These are phyloP conservation scores for Phalaenopsis hybrid DNA, from an alignment of 116 monocot genomes.

Conservation along the genomic window DNA sequence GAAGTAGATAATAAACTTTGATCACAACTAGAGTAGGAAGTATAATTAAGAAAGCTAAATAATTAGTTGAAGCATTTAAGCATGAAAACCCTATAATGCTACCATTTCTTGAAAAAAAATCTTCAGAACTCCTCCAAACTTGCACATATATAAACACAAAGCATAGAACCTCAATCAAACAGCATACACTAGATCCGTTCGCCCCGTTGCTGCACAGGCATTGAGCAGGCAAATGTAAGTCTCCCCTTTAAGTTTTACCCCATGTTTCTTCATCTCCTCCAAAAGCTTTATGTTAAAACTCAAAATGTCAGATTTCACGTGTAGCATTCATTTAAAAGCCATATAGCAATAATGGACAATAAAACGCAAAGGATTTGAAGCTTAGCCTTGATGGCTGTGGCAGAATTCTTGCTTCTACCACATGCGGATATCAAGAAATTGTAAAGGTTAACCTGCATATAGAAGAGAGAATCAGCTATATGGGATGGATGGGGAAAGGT, in stretches of 20 bases:
- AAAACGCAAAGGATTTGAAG: neutral
- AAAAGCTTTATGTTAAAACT: constrained; percentile 60
- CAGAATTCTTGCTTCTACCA: constrained; percentile 88
- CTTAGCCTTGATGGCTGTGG: constrained; percentile 57
- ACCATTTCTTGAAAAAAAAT: neutral
- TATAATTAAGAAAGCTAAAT: neutral
- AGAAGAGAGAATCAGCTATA: neutral
- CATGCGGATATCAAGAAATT: constrained; percentile 95
- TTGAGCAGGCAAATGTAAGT: constrained; percentile 89
- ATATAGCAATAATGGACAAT: neutral
- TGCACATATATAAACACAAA: constrained; percentile 5
- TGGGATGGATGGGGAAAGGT: constrained; percentile 19
- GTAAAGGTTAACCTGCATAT: constrained; percentile 78
- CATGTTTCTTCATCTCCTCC: constrained; percentile 89
- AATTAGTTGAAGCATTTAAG: neutral
- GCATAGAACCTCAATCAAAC: constrained; percentile 4
- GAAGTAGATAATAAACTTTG: neutral
- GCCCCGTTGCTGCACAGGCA: constrained; percentile 83
- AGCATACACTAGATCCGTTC: constrained; percentile 79
- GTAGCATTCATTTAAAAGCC: neutral
- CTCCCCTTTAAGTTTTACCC: constrained; percentile 83
- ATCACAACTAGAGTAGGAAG: neutral
- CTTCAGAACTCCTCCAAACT: neutral
- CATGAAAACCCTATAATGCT: neutral
- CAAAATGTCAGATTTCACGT: constrained; percentile 15